A percentile compares a stretch with the other conserved stretches of the same genome.
Conservation (phyloP, 2,329 filamentous ascomycete genomes). For the Xylaria sp. region DNA sequence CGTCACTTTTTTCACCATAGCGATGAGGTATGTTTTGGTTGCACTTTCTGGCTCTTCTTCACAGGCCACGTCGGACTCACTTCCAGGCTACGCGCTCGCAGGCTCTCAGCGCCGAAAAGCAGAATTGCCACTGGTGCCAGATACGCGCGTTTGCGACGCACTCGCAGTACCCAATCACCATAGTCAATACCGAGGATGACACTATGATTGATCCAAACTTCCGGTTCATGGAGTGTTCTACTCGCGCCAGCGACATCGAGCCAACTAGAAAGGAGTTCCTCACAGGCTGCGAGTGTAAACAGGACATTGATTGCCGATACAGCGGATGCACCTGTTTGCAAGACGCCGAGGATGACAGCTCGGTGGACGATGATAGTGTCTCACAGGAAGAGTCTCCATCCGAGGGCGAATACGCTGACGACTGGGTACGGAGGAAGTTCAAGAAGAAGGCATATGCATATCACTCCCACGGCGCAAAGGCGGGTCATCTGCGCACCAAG, state of each 20-base stretch:
- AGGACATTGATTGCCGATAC: slow-evolving; percentile 74
- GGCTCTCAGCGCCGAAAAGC: slow-evolving; percentile 54
- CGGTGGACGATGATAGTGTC: slow-evolving; percentile 60
- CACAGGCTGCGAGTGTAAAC: slow-evolving; percentile 74
- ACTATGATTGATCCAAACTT: slow-evolving; percentile 71
- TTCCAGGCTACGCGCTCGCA: slow-evolving; percentile 44
- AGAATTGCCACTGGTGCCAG: slow-evolving; percentile 71
- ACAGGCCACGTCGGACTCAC: slow-evolving; percentile 3
- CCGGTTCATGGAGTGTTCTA: slow-evolving; percentile 72
- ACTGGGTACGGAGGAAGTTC: slow-evolving; percentile 53
- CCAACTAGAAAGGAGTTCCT: slow-evolving; percentile 70
- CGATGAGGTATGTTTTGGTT: slow-evolving; percentile 49
- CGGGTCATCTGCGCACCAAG: slow-evolving; percentile 63
- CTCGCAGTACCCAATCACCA: slow-evolving; percentile 63
- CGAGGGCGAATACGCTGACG: slow-evolving; percentile 7
- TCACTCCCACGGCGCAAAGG: slow-evolving; percentile 63
- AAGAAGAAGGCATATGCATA: slow-evolving; percentile 69
- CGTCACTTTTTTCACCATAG: slow-evolving; percentile 64
- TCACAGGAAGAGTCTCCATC: neutral
- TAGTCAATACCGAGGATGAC: slow-evolving; percentile 72
- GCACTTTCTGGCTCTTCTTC: slow-evolving; percentile 22
- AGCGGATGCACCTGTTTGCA: slow-evolving; percentile 73
- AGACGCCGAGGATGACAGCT: slow-evolving; percentile 56
- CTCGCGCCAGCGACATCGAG: slow-evolving; percentile 69
- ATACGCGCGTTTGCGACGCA: slow-evolving; percentile 65